These are phyloP conservation scores for Podochytrium sp. DNA, from an alignment of 192 early-diverging fungal species.

Conservation along the genomic window DNA sequence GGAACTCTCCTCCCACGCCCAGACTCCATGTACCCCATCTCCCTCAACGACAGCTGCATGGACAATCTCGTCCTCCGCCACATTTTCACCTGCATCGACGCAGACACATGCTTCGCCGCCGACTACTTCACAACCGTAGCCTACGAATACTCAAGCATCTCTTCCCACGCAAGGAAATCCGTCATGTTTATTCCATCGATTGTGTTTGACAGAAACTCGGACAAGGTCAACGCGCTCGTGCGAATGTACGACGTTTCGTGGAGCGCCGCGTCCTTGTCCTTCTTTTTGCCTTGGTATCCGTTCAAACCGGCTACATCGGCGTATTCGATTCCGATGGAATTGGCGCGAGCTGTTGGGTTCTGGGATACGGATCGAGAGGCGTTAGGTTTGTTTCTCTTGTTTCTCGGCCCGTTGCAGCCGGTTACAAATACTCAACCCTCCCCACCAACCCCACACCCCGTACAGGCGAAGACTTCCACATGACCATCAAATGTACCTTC, in stretches of 20 bases:
- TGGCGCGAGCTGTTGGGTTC: constrained; percentile 60
- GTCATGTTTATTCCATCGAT: constrained; percentile 3
- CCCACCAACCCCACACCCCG: too few relatives aligned
- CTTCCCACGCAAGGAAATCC: background rate
- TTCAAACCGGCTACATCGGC: constrained; percentile 63
- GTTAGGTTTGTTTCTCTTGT: too few relatives aligned
- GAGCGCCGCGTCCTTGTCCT: constrained; percentile 63
- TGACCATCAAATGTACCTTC: constrained; percentile 51
- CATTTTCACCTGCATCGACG: constrained; percentile 60
- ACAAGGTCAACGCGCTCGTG: constrained; percentile 61
- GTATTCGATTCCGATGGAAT: constrained; percentile 62
- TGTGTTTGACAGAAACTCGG: constrained; percentile 48
- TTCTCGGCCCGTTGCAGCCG: too few relatives aligned
- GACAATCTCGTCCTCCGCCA: constrained; percentile 32
- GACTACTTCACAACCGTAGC: constrained; percentile 48
- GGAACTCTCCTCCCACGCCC: too few relatives aligned
- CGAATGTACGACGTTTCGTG: constrained; percentile 66
- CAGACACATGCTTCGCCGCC: constrained; percentile 59
- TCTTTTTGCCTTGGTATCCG: constrained; percentile 52
- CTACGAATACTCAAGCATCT: background rate
- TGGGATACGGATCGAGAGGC: constrained; percentile 66
- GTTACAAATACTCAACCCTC: too few relatives aligned
- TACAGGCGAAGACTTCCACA: constrained; percentile 39
- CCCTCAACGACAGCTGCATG: background rate
- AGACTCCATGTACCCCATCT: background rate